Base-by-base conservation (phyloP, 148 eudicot genomes). In the Vaccinium myrtillus region DNA sequence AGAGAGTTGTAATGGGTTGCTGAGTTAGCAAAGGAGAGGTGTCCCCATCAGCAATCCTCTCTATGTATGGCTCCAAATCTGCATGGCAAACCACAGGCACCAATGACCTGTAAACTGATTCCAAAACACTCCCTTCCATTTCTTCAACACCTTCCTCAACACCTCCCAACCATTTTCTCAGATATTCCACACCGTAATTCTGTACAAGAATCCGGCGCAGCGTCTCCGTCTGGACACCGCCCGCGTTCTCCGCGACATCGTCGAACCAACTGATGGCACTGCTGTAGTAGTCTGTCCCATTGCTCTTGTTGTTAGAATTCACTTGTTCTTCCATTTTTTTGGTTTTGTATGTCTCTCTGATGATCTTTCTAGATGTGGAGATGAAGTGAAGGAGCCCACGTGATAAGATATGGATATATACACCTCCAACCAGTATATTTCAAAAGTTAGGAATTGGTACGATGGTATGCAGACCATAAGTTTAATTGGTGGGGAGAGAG, bases 11-110 rank as follows among this genome's bases (percentile, higher is more conserved):
- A 51, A 94, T 92, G 54, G 94, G 92, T 18, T 92, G 88, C 81
- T 88, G 90, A 81, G 98, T 94, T 78, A 94, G 90, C 13, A 93
- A 83, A 11, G 93, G 89, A 23, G 89, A 83, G 8, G 87, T 83
- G 15, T 91, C 93, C 1, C 96, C 98, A 85, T 93, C 91, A 27
- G 92, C 94, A 51, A 94, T 91, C 39, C 93, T 90, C 19, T 87
- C 90, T 75, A 94, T 88, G 85, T 90, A 93, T 82, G 96, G 93
- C 88, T 93, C 95, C 63, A 93, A 81, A 91, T 94, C 98, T 83
- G 90, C 91, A 90, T 94, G 98, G 84, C 87, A 83, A 8, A 79
- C 87, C 18, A 94, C 84, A 19, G 98, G 98, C 9, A 94, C 98
- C 80, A 82, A 18, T n/a, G 90, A 88, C 15, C 90, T 90, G 83